Evolutionary conservation across 139 green algal genomes (phyloP), one percentile per base, ranked within the genome.

Genomic region (Micractinium conductrix): DNA sequence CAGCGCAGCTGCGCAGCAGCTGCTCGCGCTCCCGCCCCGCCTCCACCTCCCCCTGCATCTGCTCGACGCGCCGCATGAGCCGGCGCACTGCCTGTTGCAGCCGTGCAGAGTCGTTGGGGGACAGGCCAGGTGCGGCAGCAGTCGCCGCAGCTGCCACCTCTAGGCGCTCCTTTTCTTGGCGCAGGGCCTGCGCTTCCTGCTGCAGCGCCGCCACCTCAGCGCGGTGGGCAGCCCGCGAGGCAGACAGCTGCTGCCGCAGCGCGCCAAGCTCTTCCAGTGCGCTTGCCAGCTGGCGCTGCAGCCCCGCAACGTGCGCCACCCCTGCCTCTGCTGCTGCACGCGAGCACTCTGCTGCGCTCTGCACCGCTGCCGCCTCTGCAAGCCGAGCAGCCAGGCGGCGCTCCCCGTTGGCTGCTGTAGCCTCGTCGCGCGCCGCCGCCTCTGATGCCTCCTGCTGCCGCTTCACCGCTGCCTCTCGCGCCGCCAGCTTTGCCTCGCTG

Each of bases 211-310:
- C 69, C 30, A 73, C 4, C 14, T 58, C 53, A 22, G 38, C 45
- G 69, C 62, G 78, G 42, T 74, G 62, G 0, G 17, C 60, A 12
- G 78, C 38, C 43, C 48, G 21, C 0, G 62, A 50, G 30, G 28
- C n/a, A 28, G 40, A n/a, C 78, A 83, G 62, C 78, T 74, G 78
- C 78, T 83, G 78, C 30, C 62, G 60, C 30, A 83, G 78, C n/a
- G 50, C 76, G 10, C 76, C 76, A 16, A 50, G 42, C 42, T 74
- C 62, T n/a, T 74, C 62, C 62, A 65, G 30, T 1, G 43, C 78
- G 4, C 62, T 43, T 4, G 62, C 62, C 78, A 83, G n/a, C 78
- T 74, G 78, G 30, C 30, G 30, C 17, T 74, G 78, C 78, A 83
- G 78, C 42, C 17, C 30, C 4, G 62, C 44, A 12, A 74, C 42